Evolutionary conservation across 345 rosid species (phyloP).

Genomic region (Gossypioides kirkii): DNA sequence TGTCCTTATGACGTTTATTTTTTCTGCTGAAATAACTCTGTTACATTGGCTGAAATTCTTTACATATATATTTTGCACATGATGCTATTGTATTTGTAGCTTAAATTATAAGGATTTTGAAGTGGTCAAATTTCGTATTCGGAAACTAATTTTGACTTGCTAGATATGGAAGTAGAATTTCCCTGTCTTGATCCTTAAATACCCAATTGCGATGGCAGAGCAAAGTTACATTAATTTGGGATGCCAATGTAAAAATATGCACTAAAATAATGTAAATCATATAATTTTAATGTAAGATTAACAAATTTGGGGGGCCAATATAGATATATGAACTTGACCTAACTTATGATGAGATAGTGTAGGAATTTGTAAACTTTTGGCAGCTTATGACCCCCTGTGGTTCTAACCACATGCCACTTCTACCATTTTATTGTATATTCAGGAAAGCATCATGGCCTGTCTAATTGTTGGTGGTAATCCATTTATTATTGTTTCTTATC

Average conservation of each 20-base stretch:
- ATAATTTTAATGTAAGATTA: neutral
- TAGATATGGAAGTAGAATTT: neutral
- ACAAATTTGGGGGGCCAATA: neutral
- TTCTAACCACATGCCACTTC: neutral
- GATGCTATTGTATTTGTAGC: neutral
- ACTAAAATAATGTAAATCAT: neutral
- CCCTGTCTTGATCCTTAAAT: neutral
- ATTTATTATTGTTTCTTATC: neutral
- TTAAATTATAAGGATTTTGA: neutral
- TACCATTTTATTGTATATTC: neutral
- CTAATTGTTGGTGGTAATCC: neutral
- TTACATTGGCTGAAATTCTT: neutral
- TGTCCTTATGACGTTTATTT: neutral
- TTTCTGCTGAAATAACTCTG: neutral
- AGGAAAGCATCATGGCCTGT: neutral
- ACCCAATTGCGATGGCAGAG: neutral
- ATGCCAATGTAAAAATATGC: neutral
- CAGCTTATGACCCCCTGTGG: neutral
- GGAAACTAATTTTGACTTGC: neutral
- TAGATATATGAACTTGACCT: neutral
- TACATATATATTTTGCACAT: neutral
- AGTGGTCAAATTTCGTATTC: neutral
- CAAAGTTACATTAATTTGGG: neutral
- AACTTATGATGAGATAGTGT: neutral
- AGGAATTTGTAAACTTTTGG: neutral